Base-by-base conservation (phyloP, 257 asterid species). In the Solanum sejunctum region DNA sequence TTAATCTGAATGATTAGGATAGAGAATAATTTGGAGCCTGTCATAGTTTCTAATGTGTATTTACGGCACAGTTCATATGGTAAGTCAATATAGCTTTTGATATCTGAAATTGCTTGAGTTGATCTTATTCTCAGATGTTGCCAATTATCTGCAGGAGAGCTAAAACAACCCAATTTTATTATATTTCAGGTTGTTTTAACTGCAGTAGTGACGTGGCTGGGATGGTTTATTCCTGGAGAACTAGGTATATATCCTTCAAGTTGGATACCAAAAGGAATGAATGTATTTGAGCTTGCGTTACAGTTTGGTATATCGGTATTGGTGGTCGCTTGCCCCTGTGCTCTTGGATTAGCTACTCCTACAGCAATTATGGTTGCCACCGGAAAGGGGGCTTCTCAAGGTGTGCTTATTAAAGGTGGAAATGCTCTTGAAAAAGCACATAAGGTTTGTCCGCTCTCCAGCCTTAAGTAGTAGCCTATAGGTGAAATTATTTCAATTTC, bases 291-390 rank as follows among this genome's bases (percentile, higher is more conserved):
- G 93, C 93, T 95, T 89, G 98, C 99, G 49, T 89, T 96, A 87
- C 98, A 96, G 90, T 96, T 96, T 89, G 93, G 93, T 75, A 96
- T 96, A 82, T 94, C 99, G 2, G 98, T 96, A 3, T 89, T 96
- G 91, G 99, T 96, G 88, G 96, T 96, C 64, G 99, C 99, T 81
- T 96, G 99, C 84, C 99, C 99, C 15, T 96, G 99, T 92, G 98
- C 99, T 87, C 91, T 96, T 70, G 99, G 99, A 56, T 89, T 96
- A 84, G 99, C 99, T 70, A 96, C 99, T 83, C 99, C 99, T 83
- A 96, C 99, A 52, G 99, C 99, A 28, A 97, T 96, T 75, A 96
- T 96, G 99, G 99, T 96, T 84, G 98, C 98, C 88, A 96, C 99
- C 0, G 99, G 99, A 73, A 95, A 95, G 91, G 99, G 99, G 84